Conservation (phyloP, 2,329 filamentous ascomycete genomes). For the Phoma sp. region DNA sequence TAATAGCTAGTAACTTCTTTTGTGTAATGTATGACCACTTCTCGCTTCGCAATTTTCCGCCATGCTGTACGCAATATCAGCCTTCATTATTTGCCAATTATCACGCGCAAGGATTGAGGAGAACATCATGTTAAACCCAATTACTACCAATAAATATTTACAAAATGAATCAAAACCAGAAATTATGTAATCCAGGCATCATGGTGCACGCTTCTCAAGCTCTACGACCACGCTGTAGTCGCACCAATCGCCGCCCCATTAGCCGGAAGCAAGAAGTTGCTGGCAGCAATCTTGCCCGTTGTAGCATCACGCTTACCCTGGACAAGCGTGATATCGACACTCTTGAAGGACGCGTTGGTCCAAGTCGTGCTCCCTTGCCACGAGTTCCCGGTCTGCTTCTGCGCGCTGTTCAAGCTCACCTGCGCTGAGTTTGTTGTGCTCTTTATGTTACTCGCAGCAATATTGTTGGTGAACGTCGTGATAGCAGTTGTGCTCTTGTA, state of each 20-base stretch:
- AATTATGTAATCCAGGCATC: neutral
- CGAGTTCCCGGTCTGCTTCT: conserved; percentile 51
- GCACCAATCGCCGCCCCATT: conserved; percentile 51
- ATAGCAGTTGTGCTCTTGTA: conserved; percentile 49
- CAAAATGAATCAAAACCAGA: too few relatives aligned
- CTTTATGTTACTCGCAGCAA: conserved; percentile 49
- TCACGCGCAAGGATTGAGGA: too few relatives aligned
- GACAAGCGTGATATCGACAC: conserved; percentile 44
- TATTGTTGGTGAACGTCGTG: conserved; percentile 50
- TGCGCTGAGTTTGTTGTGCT: conserved; percentile 26
- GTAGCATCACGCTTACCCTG: conserved; percentile 50
- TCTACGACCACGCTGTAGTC: conserved; percentile 40
- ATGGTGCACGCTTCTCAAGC: too few relatives aligned
- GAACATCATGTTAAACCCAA: too few relatives aligned
- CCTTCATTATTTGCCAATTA: too few relatives aligned
- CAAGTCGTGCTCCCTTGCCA: conserved; percentile 52
- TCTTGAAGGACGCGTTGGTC: conserved; percentile 52
- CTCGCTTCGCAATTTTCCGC: too few relatives aligned
- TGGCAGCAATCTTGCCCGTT: conserved; percentile 51
- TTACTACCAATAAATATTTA: neutral
- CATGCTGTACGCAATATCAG: too few relatives aligned
- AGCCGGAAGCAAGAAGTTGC: conserved; percentile 53
- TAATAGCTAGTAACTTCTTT: neutral
- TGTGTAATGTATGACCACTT: neutral
- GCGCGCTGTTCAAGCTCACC: conserved; percentile 23